A percentile compares a stretch with the other conserved stretches of the same genome.
Evolutionary conservation across 805 yeast genomes (phyloP).

Genomic region (Candida nemodendra): DNA sequence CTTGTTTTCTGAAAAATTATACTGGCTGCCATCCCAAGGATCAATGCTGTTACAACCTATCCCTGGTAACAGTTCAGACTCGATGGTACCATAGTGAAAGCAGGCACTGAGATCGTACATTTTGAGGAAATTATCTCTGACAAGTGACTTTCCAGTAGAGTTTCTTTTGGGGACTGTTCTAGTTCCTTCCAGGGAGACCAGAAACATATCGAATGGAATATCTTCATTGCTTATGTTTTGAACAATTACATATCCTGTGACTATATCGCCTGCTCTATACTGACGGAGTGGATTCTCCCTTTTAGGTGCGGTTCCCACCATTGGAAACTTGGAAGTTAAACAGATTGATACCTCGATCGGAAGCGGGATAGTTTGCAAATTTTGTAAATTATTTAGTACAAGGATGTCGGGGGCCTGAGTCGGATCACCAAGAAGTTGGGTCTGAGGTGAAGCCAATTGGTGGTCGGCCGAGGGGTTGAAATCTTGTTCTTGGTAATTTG

Average conservation of each 20-base stretch:
- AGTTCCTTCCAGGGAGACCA: constrained; percentile 55
- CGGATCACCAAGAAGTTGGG: constrained; percentile 16
- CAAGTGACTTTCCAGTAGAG: constrained; percentile 4
- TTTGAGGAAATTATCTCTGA: constrained; percentile 38
- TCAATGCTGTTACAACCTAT: constrained; percentile 15
- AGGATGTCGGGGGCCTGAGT: constrained; percentile 21
- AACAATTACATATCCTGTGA: constrained; percentile 54
- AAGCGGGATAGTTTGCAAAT: constrained; percentile 21
- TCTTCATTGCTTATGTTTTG: constrained; percentile 39
- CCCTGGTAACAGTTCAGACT: constrained; percentile 1
- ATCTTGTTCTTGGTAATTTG: constrained; percentile 21
- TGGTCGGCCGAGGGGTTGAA: neutral
- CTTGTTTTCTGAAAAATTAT: constrained; percentile 46
- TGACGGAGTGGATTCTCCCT: constrained; percentile 44
- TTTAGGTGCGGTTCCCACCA: constrained; percentile 14
- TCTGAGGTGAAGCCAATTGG: neutral
- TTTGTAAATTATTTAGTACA: constrained; percentile 29
- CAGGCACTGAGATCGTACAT: constrained; percentile 54
- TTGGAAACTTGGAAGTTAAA: constrained; percentile 45
- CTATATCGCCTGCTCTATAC: constrained; percentile 65
- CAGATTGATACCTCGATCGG: constrained; percentile 27
- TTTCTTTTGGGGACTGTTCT: constrained; percentile 25
- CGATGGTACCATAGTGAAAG: constrained; percentile 40
- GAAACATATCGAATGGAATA: constrained; percentile 62
- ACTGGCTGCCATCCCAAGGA: constrained; percentile 25